Evolutionary conservation across 2,329 filamentous ascomycete species (phyloP).

Genomic region (Coniochaeta sp.): DNA sequence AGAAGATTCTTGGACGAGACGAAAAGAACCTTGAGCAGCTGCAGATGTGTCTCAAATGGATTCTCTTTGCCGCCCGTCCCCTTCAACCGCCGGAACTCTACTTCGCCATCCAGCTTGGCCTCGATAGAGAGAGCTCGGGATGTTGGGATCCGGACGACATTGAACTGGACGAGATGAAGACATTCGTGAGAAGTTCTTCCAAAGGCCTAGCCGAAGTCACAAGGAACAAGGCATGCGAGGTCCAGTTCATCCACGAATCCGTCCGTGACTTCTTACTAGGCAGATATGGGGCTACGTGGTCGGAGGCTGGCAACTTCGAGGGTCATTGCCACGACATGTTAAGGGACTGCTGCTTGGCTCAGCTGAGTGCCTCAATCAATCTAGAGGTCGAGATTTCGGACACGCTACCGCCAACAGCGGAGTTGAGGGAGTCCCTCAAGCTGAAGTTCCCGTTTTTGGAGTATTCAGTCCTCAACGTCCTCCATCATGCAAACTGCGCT

Average conservation of each 20-base stretch:
- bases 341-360: not conserved
- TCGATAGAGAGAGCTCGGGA: not conserved
- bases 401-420: not conserved
- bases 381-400: not conserved
- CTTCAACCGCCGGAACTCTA: constrained; percentile 20
- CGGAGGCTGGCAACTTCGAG: not conserved
- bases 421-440: not conserved
- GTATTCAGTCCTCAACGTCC: not conserved
- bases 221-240: not conserved
- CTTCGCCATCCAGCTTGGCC: constrained; percentile 4
- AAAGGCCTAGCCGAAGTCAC: constrained; percentile 11
- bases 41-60: constrained; percentile 40
- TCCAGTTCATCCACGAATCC: constrained; percentile 14
- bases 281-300: not conserved
- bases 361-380: not conserved
- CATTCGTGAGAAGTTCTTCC: constrained; percentile 7
- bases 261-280: constrained; percentile 5
- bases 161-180: not conserved
- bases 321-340: not conserved
- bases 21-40: constrained; percentile 27
- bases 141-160: not conserved
- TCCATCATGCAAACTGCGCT: not conserved
- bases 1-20: constrained; percentile 40
- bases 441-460: not conserved
- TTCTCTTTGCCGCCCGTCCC: constrained; percentile 39